These are phyloP conservation scores for Colletotrichum filicis DNA, from an alignment of 2,329 filamentous ascomycete genomes.

Conservation along the genomic window DNA sequence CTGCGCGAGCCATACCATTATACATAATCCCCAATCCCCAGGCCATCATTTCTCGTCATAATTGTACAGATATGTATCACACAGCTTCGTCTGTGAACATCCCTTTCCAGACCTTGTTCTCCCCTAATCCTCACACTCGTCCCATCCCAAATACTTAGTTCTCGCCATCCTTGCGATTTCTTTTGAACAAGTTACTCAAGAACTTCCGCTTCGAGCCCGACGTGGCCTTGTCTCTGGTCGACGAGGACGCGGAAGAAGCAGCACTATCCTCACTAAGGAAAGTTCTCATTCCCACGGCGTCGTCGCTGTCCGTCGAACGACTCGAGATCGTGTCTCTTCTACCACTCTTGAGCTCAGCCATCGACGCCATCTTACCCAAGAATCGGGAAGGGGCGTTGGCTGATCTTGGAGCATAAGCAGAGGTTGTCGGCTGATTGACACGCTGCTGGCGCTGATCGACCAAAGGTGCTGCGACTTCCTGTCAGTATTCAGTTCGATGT, in stretches of 20 bases:
- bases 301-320: slow-evolving; percentile 4
- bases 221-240: not conserved
- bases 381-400: not conserved
- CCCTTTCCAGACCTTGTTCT: not conserved
- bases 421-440: not conserved
- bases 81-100: not conserved
- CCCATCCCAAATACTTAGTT: not conserved
- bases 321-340: not conserved
- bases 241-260: not conserved
- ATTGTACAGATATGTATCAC: not conserved
- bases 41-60: not conserved
- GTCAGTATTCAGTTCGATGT: not conserved
- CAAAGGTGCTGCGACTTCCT: not conserved
- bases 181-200: slow-evolving; percentile 20
- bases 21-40: not conserved
- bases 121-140: not conserved
- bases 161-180: slow-evolving; percentile 13
- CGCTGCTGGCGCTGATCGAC: slow-evolving; percentile 1
- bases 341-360: slow-evolving; percentile 27
- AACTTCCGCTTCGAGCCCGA: slow-evolving; percentile 23
- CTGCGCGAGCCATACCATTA: not conserved
- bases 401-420: not conserved
- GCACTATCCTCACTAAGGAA: slow-evolving; percentile 16
- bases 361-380: slow-evolving; percentile 23
- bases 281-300: slow-evolving; percentile 22